phyloP scores from a whole-genome alignment of 495 filamentous ascomycete species.

The Extremus antarcticus region DNA sequence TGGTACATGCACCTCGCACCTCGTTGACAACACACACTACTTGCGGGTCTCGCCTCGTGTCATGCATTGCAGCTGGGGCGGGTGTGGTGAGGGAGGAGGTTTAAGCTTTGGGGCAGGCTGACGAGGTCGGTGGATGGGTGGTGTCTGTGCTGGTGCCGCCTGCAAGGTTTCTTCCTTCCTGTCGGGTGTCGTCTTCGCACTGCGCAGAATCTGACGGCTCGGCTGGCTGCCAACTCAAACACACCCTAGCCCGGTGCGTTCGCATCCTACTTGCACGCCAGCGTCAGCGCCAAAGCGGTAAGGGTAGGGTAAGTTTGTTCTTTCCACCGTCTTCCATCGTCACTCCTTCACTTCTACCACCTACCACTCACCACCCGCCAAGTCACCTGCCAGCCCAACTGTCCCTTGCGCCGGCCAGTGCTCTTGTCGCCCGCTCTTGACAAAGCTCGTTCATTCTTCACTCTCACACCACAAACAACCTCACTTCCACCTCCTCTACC shows the following conservation, averaged over 20 bases:
- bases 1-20: too few species aligned
- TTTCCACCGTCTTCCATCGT: background rate
- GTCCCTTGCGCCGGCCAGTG: slow-evolving; percentile 1
- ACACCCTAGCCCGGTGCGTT: too few species aligned
- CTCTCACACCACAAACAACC: background rate
- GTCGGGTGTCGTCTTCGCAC: background rate
- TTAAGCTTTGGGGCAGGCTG: too few species aligned
- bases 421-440: too few species aligned
- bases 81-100: too few species aligned
- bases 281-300: too few species aligned
- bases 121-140: background rate
- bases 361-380: background rate
- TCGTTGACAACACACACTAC: too few species aligned
- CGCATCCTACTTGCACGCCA: too few species aligned
- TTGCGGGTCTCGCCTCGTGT: too few species aligned
- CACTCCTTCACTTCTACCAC: background rate
- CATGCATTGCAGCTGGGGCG: too few species aligned
- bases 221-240: background rate
- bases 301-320: too few species aligned
- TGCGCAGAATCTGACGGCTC: background rate
- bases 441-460: background rate
- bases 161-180: background rate
- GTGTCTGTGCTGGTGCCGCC: background rate
- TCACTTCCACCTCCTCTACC: background rate
- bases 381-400: background rate